A percentile compares a stretch with the other conserved stretches of the same genome.
phyloP scores from a whole-genome alignment of 1,284 basidiomycete genomes.

The Pyrrhoderma noxium region DNA sequence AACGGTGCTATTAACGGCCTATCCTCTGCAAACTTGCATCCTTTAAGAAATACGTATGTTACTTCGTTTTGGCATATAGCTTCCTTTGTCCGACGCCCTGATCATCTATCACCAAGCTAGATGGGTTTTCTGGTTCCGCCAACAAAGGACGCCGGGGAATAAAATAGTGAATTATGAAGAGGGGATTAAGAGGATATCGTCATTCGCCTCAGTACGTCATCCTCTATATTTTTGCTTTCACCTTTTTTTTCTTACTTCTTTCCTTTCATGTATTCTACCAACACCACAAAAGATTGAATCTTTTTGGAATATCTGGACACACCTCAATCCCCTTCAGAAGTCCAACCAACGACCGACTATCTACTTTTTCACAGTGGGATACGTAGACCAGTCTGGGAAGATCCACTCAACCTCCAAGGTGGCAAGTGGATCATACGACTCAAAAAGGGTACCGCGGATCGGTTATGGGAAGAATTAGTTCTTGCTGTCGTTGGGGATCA shows the following conservation, averaged over 20 bases:
- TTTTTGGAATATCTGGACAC: constrained; percentile 80
- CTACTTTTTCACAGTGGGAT: constrained; percentile 79
- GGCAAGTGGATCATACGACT: constrained; percentile 92
- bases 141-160: constrained; percentile 72
- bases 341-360: constrained; percentile 76
- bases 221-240: neutral
- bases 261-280: neutral
- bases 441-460: constrained; percentile 73
- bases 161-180: constrained; percentile 79
- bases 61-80: constrained; percentile 35
- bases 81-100: no score
- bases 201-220: constrained; percentile 62
- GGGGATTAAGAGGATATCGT: constrained; percentile 77
- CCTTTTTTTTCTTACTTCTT: neutral
- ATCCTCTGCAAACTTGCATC: constrained; percentile 41
- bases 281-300: constrained; percentile 56
- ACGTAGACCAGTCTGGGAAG: constrained; percentile 84
- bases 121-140: constrained; percentile 83
- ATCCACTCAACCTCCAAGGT: constrained; percentile 76
- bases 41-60: constrained; percentile 79
- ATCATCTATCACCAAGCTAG: constrained; percentile 31
- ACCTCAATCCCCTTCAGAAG: constrained; percentile 67
- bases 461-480: constrained; percentile 77
- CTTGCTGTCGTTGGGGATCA: constrained; percentile 74
- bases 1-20: constrained; percentile 32